Conservation (phyloP, 306 rosid species). For the Malus orientalis region DNA sequence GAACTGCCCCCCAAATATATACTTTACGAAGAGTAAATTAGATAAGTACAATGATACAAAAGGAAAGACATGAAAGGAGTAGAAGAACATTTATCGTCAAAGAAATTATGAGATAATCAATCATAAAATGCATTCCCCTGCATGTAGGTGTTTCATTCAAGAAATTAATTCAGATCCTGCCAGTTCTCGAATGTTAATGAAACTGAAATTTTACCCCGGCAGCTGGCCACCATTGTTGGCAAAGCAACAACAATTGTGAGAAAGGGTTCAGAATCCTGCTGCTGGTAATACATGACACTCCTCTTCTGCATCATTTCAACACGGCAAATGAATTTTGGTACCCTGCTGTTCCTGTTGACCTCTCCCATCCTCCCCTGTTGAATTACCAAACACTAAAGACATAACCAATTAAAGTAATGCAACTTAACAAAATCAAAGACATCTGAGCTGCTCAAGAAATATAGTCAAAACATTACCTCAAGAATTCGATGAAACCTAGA, state of each 20-base stretch:
- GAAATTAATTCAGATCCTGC: background rate
- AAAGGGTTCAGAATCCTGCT: constrained; percentile 58
- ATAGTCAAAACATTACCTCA: constrained; percentile 55
- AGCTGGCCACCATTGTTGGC: constrained; percentile 93
- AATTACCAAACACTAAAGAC: constrained; percentile 10
- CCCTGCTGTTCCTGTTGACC: constrained; percentile 66
- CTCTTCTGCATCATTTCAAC: constrained; percentile 73
- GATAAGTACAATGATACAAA: background rate
- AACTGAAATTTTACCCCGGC: constrained; percentile 55
- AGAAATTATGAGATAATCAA: background rate
- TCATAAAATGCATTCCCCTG: background rate
- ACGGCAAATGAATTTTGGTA: constrained; percentile 53
- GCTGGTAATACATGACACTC: constrained; percentile 91
- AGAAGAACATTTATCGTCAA: background rate
- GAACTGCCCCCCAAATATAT: background rate
- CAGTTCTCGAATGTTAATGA: background rate
- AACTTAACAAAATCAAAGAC: background rate
- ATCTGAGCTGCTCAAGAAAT: constrained; percentile 2
- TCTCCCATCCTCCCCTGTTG: constrained; percentile 82
- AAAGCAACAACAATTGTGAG: constrained; percentile 88
- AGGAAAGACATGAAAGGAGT: background rate
- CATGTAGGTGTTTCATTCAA: background rate
- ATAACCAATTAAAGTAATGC: constrained; percentile 8
- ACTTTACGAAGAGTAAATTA: background rate
- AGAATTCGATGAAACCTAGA: constrained; percentile 60